A percentile compares a stretch with the other conserved stretches of the same genome.
Evolutionary conservation across 495 filamentous ascomycete species (phyloP).

Genomic region (Cercophora sp.): DNA sequence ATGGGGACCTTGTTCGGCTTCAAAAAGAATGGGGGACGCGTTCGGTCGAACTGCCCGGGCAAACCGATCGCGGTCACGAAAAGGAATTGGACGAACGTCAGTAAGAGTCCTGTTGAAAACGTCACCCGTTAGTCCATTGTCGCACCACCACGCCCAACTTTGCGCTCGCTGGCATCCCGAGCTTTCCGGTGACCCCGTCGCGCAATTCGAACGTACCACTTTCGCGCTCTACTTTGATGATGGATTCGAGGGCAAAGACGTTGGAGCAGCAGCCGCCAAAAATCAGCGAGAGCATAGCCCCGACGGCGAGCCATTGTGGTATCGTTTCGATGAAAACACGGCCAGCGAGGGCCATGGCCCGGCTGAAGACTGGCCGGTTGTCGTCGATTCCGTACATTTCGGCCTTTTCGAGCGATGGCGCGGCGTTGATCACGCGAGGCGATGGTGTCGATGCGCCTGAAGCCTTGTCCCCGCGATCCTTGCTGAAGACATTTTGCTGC

Average conservation of each 20-base stretch:
- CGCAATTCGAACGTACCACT: conserved; percentile 43
- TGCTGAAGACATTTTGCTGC: conserved; percentile 30
- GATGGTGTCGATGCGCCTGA: conserved; percentile 26
- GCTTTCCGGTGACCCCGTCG: neutral
- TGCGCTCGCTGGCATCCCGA: too few relatives aligned
- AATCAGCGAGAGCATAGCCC: conserved; percentile 78
- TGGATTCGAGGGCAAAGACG: conserved; percentile 93
- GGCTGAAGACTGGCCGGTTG: conserved; percentile 49
- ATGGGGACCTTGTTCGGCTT: conserved; percentile 78
- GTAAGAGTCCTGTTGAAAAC: conserved; percentile 62
- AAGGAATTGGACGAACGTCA: conserved; percentile 92
- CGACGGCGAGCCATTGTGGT: conserved; percentile 62
- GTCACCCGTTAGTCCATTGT: conserved; percentile 13
- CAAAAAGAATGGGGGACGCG: conserved; percentile 60
- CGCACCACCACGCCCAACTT: neutral
- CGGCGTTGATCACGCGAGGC: conserved; percentile 52
- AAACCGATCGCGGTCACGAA: conserved; percentile 77
- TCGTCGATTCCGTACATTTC: conserved; percentile 55
- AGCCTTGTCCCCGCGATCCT: conserved; percentile 32
- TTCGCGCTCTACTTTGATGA: conserved; percentile 77
- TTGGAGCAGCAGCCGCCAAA: conserved; percentile 98
- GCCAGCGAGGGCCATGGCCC: conserved; percentile 50
- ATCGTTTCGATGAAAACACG: conserved; percentile 58
- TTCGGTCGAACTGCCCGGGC: conserved; percentile 61
- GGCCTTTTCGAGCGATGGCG: conserved; percentile 52